Conservation (phyloP, 2,329 filamentous ascomycete genomes). For the Ascochyta fabae region DNA sequence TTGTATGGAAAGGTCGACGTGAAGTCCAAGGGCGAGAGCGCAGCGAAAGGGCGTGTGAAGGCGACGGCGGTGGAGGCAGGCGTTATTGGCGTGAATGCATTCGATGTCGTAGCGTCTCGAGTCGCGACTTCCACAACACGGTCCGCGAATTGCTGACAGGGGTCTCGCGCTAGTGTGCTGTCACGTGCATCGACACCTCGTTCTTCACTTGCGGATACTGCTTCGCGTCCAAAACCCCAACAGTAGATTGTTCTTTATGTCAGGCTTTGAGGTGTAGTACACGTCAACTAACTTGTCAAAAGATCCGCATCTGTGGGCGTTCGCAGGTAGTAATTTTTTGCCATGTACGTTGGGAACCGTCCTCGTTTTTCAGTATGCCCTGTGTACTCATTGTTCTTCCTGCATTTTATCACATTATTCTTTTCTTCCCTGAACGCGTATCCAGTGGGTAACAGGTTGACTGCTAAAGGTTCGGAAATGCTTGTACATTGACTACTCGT, state of each 20-base stretch:
- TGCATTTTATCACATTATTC: too few relatives aligned
- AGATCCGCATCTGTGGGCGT: too few relatives aligned
- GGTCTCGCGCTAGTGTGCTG: conserved; percentile 22
- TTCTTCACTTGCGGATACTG: background rate
- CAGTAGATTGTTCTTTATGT: background rate
- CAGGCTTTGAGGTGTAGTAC: background rate
- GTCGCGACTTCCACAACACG: conserved; percentile 45
- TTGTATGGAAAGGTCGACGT: background rate
- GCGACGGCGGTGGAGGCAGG: conserved; percentile 4
- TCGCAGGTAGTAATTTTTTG: too few relatives aligned
- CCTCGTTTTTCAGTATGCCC: too few relatives aligned
- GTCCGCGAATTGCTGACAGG: conserved; percentile 31
- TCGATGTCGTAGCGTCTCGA: conserved; percentile 28
- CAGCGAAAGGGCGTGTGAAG: background rate
- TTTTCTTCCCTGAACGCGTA: too few relatives aligned
- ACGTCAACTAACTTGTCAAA: background rate
- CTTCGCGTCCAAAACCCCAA: background rate
- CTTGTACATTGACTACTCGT: too few relatives aligned
- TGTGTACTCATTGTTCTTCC: too few relatives aligned
- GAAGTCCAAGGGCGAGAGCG: background rate
- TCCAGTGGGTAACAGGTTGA: too few relatives aligned
- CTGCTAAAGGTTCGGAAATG: too few relatives aligned
- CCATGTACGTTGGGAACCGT: too few relatives aligned
- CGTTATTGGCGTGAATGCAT: conserved; percentile 31
- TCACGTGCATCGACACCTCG: conserved; percentile 31